A percentile compares a stretch with the other conserved stretches of the same genome.
Evolutionary conservation across 208 protist species (phyloP).

Genomic region (Blechomonas ayalai): DNA sequence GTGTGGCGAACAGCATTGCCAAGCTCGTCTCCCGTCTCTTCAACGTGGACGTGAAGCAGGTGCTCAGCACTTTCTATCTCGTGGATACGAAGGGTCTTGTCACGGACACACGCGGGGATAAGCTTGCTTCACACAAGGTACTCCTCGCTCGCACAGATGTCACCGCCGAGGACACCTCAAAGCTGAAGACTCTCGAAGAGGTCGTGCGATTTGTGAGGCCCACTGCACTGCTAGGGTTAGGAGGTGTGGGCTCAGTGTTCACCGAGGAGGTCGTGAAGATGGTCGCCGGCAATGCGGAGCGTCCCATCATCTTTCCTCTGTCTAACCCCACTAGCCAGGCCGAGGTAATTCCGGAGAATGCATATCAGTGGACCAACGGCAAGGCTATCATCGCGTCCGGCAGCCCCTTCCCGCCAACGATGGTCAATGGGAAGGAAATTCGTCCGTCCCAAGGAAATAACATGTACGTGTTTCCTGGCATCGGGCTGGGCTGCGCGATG

Average conservation of each 20-base stretch:
- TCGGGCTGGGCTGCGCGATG: constrained; percentile 88
- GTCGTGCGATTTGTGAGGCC: constrained; percentile 91
- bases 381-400: constrained; percentile 93
- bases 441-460: constrained; percentile 96
- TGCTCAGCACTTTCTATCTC: constrained; percentile 85
- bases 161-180: constrained; percentile 50
- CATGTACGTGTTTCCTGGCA: constrained; percentile 94
- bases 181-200: constrained; percentile 41
- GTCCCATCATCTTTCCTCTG: constrained; percentile 95
- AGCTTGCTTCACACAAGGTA: constrained; percentile 83
- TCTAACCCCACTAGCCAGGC: constrained; percentile 92
- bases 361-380: constrained; percentile 92
- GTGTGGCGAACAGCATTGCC: constrained; percentile 93
- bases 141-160: constrained; percentile 81
- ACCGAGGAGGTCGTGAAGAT: constrained; percentile 88
- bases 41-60: constrained; percentile 64
- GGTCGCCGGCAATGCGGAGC: constrained; percentile 66
- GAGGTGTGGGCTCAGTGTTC: constrained; percentile 89
- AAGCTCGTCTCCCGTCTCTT: constrained; percentile 49
- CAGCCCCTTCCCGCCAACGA: constrained; percentile 92
- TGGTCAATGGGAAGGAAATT: constrained; percentile 72
- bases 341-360: constrained; percentile 90
- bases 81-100: constrained; percentile 91
- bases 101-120: constrained; percentile 72
- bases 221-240: constrained; percentile 93